Evolutionary conservation across 805 yeast species (phyloP).

Genomic region (Saccharomyces eubayanus): DNA sequence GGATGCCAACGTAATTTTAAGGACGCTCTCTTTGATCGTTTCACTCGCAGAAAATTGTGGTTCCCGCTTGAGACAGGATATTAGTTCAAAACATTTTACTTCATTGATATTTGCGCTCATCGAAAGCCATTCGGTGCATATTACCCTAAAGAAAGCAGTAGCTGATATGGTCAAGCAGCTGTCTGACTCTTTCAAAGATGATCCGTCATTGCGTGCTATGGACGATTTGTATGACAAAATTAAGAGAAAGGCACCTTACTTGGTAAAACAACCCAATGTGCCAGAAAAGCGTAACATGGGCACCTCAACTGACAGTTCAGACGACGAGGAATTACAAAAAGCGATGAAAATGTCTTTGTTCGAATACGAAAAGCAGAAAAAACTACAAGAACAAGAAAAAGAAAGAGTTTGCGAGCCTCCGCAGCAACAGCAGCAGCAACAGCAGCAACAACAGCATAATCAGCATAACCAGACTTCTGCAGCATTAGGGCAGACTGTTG

Average conservation of each 20-base stretch:
- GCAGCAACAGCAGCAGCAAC: constrained; percentile 7
- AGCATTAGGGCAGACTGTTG: constrained; percentile 23
- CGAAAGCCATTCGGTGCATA: constrained; percentile 50
- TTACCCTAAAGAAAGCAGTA: constrained; percentile 54
- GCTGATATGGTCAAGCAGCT: constrained; percentile 64
- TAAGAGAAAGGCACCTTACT: constrained; percentile 34
- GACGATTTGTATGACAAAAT: constrained; percentile 50
- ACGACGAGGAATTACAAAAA: constrained; percentile 72
- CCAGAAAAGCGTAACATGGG: constrained; percentile 50
- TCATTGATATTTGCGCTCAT: constrained; percentile 41
- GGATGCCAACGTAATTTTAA: constrained; percentile 59
- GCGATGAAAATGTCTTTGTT: constrained; percentile 67
- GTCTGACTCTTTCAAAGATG: constrained; percentile 52
- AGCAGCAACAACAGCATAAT: constrained; percentile 16
- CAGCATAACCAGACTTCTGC: constrained; percentile 10
- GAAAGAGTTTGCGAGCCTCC: constrained; percentile 4
- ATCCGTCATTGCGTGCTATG: constrained; percentile 71
- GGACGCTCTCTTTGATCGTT: constrained; percentile 46
- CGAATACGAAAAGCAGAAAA: constrained; percentile 39
- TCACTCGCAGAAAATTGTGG: constrained; percentile 75
- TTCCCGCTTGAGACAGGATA: constrained; percentile 52
- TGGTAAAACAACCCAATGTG: constrained; percentile 22
- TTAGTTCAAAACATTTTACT: constrained; percentile 51
- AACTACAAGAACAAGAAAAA: constrained; percentile 24
- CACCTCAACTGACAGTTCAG: constrained; percentile 41